Evolutionary conservation across 73 alveolate genomes (phyloP).

Genomic region (Symbiodinium pilosum): DNA sequence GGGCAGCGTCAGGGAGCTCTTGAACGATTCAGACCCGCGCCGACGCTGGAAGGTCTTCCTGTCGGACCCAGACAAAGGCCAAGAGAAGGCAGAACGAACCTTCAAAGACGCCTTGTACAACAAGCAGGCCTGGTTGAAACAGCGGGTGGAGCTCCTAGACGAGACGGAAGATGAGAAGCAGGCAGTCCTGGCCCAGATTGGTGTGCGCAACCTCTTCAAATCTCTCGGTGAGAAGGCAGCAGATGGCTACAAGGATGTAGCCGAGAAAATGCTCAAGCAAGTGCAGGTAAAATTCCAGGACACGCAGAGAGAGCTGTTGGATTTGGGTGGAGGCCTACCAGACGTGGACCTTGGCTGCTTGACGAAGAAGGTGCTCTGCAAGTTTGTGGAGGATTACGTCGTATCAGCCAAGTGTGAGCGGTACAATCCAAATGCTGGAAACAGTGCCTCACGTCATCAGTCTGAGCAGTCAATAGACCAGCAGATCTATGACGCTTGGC

Average conservation of each 20-base stretch:
- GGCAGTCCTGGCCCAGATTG: no score
- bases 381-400: not conserved
- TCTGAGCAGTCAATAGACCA: not conserved
- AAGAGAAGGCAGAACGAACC: no score
- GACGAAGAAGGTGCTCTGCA: not conserved
- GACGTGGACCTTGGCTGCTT: not conserved
- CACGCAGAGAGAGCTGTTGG: not conserved
- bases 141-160: no score
- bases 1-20: not conserved
- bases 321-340: not conserved
- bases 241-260: not conserved
- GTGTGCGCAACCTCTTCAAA: not conserved
- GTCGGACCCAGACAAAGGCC: no score
- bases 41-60: no score
- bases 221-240: not conserved
- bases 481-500: not conserved
- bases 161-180: no score
- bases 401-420: not conserved
- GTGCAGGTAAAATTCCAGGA: not conserved
- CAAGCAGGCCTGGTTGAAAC: no score
- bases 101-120: no score
- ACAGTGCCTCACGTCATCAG: no score
- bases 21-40: no score
- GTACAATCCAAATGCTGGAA: not conserved
- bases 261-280: not conserved